Conservation (phyloP, 176 grass and related monocot genomes). For the Zizania latifolia region DNA sequence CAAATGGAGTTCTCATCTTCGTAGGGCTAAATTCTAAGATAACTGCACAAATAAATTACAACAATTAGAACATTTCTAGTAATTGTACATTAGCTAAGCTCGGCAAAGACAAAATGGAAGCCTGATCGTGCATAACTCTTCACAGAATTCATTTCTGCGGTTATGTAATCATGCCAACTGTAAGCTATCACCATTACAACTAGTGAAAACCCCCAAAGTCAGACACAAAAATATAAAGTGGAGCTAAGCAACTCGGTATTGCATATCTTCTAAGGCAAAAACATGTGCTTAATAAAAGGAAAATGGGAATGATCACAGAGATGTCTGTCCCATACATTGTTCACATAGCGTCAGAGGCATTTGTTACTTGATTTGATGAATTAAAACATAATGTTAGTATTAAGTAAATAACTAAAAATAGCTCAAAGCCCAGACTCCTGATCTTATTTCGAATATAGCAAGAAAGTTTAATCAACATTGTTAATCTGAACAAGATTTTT, state of each 20-base stretch:
- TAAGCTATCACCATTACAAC: not conserved
- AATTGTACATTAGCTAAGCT: not conserved
- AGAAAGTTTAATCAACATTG: not conserved
- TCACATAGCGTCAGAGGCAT: not conserved
- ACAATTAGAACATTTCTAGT: conserved; percentile 16
- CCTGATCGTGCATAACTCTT: conserved; percentile 2
- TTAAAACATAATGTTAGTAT: not conserved
- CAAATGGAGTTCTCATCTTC: not conserved
- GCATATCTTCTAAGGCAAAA: not conserved
- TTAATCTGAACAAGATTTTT: not conserved
- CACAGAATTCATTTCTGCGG: not conserved
- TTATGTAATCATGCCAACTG: not conserved
- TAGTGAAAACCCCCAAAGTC: not conserved
- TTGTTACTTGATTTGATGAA: not conserved
- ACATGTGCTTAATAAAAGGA: not conserved
- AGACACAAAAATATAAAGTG: not conserved
- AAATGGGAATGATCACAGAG: not conserved
- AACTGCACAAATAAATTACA: conserved; percentile 17
- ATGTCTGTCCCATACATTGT: too few relatives aligned
- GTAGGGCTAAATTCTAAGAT: not conserved
- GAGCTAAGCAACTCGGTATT: not conserved
- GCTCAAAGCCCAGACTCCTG: not conserved
- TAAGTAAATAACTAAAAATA: not conserved
- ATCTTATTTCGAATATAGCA: not conserved
- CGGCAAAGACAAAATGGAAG: not conserved